Conservation (phyloP, 441 rosid species). For the Jatropha podagrica region DNA sequence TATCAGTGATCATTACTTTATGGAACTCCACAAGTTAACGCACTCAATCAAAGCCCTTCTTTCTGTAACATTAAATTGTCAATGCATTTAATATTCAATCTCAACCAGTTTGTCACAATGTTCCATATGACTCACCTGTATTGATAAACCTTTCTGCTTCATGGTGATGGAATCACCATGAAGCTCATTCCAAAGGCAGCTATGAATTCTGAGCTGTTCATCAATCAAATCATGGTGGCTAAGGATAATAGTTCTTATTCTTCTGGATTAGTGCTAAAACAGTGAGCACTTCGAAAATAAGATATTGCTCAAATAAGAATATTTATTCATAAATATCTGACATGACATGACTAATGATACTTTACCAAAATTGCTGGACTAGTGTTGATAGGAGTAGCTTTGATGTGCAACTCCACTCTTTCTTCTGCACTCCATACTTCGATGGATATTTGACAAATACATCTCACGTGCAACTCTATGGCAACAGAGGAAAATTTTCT, state of each 20-base stretch:
- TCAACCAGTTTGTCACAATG: not conserved
- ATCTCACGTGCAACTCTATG: not conserved
- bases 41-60: not conserved
- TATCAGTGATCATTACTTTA: no score
- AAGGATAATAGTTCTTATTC: not conserved
- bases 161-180: not conserved
- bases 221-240: not conserved
- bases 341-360: no score
- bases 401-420: not conserved
- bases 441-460: not conserved
- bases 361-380: conserved; percentile 5
- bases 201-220: not conserved
- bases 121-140: not conserved
- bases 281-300: not conserved
- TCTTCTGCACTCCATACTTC: conserved; percentile 3
- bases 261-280: not conserved
- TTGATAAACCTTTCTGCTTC: not conserved
- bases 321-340: not conserved
- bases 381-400: not conserved
- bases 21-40: not conserved
- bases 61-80: not conserved
- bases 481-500: not conserved
- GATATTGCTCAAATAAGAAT: not conserved
- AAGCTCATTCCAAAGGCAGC: not conserved
- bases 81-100: not conserved